Evolutionary conservation across 1,139 yeast genomes (phyloP).

Genomic region (Blastobotrys serpentis): DNA sequence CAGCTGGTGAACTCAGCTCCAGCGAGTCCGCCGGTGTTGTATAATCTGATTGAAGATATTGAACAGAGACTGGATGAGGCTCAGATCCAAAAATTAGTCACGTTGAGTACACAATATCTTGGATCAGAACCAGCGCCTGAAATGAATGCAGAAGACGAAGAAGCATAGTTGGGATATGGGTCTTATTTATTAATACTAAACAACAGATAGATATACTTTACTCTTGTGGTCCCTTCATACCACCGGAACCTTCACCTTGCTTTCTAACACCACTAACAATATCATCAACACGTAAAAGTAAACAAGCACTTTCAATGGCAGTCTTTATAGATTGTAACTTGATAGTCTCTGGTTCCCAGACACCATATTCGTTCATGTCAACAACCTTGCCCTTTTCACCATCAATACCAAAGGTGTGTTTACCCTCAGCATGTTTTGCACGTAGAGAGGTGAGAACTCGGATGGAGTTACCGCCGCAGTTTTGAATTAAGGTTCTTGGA

Average conservation of each 20-base stretch:
- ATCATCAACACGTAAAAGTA: slow-evolving; percentile 92
- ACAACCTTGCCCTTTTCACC: slow-evolving; percentile 94
- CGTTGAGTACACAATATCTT: slow-evolving; percentile 20
- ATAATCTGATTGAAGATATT: slow-evolving; percentile 85
- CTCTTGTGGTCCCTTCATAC: slow-evolving; percentile 24
- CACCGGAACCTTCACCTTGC: slow-evolving; percentile 29
- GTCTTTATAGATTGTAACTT: slow-evolving; percentile 96
- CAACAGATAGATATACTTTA: not conserved
- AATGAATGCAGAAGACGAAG: slow-evolving; percentile 22
- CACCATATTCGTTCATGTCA: slow-evolving; percentile 93
- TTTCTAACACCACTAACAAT: slow-evolving; percentile 93
- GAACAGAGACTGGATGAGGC: slow-evolving; percentile 74
- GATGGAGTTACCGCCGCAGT: slow-evolving; percentile 96
- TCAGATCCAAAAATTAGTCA: slow-evolving; percentile 36
- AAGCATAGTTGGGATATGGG: no score
- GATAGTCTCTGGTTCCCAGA: slow-evolving; percentile 99
- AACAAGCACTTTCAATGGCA: slow-evolving; percentile 94
- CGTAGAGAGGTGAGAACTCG: slow-evolving; percentile 84
- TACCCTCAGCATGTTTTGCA: slow-evolving; percentile 93
- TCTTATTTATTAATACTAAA: slow-evolving; percentile 15
- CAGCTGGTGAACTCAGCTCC: slow-evolving; percentile 84
- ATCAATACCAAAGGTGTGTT: slow-evolving; percentile 81
- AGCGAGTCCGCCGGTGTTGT: slow-evolving; percentile 71
- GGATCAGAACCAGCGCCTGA: slow-evolving; percentile 29
- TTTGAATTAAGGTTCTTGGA: slow-evolving; percentile 94